phyloP scores from a whole-genome alignment of 495 filamentous ascomycete species.

The Aspergillus indologenus region DNA sequence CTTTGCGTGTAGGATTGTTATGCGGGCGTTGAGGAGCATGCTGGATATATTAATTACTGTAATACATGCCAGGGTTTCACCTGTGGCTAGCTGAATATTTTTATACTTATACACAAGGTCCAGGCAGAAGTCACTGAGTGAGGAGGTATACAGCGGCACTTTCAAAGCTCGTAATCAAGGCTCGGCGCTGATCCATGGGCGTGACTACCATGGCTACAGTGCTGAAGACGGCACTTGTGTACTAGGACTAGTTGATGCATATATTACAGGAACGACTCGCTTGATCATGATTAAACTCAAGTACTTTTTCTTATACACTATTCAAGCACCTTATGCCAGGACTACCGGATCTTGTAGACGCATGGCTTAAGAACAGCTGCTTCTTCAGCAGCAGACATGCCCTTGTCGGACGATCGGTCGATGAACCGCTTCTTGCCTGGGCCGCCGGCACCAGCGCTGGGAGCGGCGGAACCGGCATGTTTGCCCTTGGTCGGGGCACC shows the following conservation, averaged over 20 bases:
- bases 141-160: too few species aligned
- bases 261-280: neutral
- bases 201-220: too few species aligned
- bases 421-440: constrained; percentile 58
- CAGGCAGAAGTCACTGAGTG: too few species aligned
- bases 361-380: constrained; percentile 85
- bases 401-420: constrained; percentile 52
- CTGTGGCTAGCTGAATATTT: too few species aligned
- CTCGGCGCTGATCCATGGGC: too few species aligned
- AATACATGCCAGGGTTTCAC: neutral
- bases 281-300: neutral
- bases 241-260: neutral
- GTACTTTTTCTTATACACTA: neutral
- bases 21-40: neutral
- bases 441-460: constrained; percentile 32
- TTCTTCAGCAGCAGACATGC: constrained; percentile 52
- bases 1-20: neutral
- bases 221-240: neutral
- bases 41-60: neutral
- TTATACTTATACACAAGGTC: too few species aligned
- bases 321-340: neutral
- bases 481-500: constrained; percentile 66
- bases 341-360: constrained; percentile 87
- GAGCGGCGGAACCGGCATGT: constrained; percentile 46
- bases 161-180: too few species aligned